Evolutionary conservation across 768 basidiomycete species (phyloP).

Genomic region (Albatrellus ellisii): DNA sequence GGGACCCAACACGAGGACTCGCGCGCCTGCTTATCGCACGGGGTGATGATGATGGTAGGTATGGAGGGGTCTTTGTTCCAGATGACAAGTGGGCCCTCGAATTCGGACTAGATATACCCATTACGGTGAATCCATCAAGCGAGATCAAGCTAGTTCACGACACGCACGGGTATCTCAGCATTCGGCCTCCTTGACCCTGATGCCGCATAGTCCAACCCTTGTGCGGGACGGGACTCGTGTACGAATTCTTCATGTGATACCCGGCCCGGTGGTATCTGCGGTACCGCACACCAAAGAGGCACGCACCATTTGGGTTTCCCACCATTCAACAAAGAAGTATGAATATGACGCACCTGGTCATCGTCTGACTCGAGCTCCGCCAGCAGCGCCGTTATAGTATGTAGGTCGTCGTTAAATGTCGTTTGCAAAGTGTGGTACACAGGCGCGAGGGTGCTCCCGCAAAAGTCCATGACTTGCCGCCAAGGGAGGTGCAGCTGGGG

Average conservation of each 20-base stretch:
- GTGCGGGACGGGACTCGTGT: not conserved
- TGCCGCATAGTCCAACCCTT: no score
- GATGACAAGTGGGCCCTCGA: not conserved
- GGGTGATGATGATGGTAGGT: constrained; percentile 40
- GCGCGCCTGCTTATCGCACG: constrained; percentile 26
- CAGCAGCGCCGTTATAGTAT: constrained; percentile 29
- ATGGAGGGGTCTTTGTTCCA: constrained; percentile 16
- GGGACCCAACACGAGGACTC: constrained; percentile 35
- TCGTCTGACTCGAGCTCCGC: constrained; percentile 24
- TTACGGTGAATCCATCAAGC: no score
- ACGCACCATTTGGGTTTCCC: not conserved
- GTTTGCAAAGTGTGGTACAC: constrained; percentile 23
- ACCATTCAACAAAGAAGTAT: not conserved
- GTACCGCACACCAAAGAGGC: no score
- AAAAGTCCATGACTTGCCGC: constrained; percentile 12
- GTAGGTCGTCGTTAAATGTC: constrained; percentile 26
- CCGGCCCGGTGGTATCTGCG: no score
- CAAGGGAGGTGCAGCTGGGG: constrained; percentile 12
- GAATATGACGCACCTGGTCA: constrained; percentile 11
- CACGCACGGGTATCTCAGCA: no score
- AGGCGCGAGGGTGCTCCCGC: constrained; percentile 14
- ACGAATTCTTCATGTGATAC: no score
- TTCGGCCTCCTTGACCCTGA: no score
- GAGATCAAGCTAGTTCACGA: no score
- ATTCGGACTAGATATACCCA: no score